Conservation (phyloP, 208 protist genomes). For the Wallacemonas collosoma region DNA sequence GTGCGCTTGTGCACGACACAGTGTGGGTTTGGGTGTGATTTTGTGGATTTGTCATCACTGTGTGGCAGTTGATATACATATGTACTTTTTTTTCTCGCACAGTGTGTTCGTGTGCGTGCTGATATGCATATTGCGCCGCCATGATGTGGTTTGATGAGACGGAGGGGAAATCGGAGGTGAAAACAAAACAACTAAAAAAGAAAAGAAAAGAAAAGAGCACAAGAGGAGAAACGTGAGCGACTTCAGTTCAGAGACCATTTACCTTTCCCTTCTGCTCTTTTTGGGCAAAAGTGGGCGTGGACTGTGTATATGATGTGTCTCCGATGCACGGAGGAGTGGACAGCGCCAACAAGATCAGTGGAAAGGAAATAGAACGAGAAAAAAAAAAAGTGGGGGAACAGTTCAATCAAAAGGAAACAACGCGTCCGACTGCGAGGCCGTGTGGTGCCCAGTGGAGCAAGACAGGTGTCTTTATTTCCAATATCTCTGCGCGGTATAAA, state of each 20-base stretch:
- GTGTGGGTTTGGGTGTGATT: too few species aligned
- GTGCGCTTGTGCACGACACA: background rate
- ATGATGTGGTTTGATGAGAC: background rate
- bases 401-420: slow-evolving; percentile 14
- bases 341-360: background rate
- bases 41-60: too few species aligned
- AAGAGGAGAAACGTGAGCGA: background rate
- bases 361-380: slow-evolving; percentile 22
- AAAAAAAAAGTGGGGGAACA: slow-evolving; percentile 13
- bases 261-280: slow-evolving; percentile 14
- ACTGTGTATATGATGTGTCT: too few species aligned
- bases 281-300: too few species aligned
- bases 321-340: too few species aligned
- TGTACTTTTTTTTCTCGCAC: too few species aligned
- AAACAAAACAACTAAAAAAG: slow-evolving; percentile 8
- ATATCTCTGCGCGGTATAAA: slow-evolving; percentile 80
- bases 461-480: slow-evolving; percentile 47
- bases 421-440: slow-evolving; percentile 68
- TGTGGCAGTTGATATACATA: too few species aligned
- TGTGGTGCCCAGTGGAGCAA: slow-evolving; percentile 79
- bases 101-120: background rate
- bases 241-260: background rate
- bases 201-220: background rate
- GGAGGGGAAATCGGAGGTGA: background rate
- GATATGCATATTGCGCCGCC: background rate